Conservation (phyloP, 1,284 basidiomycete species). For the Fomitiporia mediterranea region DNA sequence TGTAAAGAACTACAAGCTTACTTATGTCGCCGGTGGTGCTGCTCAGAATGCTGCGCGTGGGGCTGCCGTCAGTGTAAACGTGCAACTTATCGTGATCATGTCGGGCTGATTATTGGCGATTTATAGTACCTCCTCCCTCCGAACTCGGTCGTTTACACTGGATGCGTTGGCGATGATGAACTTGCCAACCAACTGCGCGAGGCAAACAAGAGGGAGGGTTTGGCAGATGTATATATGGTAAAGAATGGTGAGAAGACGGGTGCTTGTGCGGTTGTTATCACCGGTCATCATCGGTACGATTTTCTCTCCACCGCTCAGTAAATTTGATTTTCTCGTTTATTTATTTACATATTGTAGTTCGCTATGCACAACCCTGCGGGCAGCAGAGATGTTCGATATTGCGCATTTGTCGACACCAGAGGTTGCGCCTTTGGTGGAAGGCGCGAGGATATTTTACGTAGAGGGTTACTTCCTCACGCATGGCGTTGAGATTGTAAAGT, state of each 20-base stretch:
- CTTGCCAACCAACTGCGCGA: constrained; percentile 85
- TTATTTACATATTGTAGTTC: constrained; percentile 47
- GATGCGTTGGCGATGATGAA: constrained; percentile 90
- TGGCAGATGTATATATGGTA: constrained; percentile 88
- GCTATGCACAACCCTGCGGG: constrained; percentile 85
- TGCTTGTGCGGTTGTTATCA: constrained; percentile 95
- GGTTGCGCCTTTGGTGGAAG: constrained; percentile 75
- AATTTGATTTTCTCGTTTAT: background rate
- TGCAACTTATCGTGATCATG: constrained; percentile 3
- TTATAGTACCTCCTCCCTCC: constrained; percentile 82
- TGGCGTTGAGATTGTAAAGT: constrained; percentile 71
- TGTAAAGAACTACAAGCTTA: constrained; percentile 71
- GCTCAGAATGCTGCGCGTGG: constrained; percentile 96
- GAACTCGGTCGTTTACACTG: constrained; percentile 92
- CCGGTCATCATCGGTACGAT: constrained; percentile 81
- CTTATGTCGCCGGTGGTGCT: constrained; percentile 96
- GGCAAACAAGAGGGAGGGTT: constrained; percentile 94
- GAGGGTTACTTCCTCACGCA: constrained; percentile 99
- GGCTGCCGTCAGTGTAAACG: constrained; percentile 73
- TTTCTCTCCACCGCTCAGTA: no score
- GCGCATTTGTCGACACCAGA: constrained; percentile 76
- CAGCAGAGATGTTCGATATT: constrained; percentile 85
- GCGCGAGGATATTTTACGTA: constrained; percentile 88
- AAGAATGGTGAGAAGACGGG: constrained; percentile 87
- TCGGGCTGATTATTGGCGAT: background rate